Base-by-base conservation (phyloP, 2,329 filamentous ascomycete species). In the Sporothrix schenckii region DNA sequence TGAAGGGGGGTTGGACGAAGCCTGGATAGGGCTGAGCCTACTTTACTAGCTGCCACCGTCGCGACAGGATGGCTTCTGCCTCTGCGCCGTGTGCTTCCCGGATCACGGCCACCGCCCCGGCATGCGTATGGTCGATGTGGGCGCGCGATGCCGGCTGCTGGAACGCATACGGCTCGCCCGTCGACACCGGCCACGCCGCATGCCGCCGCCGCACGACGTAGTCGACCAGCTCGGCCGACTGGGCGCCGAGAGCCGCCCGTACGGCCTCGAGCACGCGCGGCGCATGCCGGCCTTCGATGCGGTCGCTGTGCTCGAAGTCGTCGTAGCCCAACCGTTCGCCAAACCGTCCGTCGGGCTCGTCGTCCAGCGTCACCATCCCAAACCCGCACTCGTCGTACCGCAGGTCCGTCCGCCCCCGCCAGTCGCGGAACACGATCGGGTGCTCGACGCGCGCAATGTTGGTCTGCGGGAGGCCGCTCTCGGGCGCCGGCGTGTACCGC, bases 51-150 rank as follows among this genome's bases (percentile, higher is more conserved):
- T 72, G 72, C 70, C 72, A 72, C 9, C 70, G 34, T 3, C 58
- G 65, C 0, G 39, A 19, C 24, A 72, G 27, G 1, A 72, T 49
- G 0, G 65, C 63, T 0, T 71, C 67, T 3, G 71, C 71, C 0
- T 65, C 63, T 1, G 60, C 63, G n/a, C 69, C 69, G 16, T 71
- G 71, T 2, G 83, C 86, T 78, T 89, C 87, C 66, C 85, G 85
- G 19, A 87, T 79, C 1, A 89, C 82, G 0, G 85, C 87, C 6
- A 89, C 78, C 4, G 84, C 83, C 41, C 72, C 72, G 19, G 74
- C 74, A 61, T 84, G 83, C 4, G 72, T 70, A 49, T 73, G 72
- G 69, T 73, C 72, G 16, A 73, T 73, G 50, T 73, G 72, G 1
- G 72, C 72, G 21, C 72, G 70, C 21, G 72, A 73, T 10, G 72